Base-by-base conservation (phyloP, 257 asterid genomes). In the Rauvolfia tetraphylla region DNA sequence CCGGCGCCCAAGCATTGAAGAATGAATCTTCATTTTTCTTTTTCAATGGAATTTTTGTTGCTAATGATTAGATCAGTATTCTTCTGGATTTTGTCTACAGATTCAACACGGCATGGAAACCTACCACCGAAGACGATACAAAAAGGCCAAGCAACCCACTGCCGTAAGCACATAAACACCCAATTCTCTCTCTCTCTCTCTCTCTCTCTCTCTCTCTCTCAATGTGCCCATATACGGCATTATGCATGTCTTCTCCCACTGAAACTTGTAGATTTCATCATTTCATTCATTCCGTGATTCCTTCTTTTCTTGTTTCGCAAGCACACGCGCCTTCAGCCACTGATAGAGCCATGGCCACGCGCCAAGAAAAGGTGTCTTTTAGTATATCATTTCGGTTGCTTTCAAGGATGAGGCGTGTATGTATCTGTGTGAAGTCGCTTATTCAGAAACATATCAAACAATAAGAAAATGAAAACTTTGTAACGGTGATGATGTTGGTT, bases 61-160 rank as follows among this genome's bases (percentile, higher is more conserved):
- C 22, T 54, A 34, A 48, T 0, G 13, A 22, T 51, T 36, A 22
- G 48, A n/a, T 53, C 34, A 18, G 31, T 17, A 25, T 46, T 25
- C 39, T 22, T 53, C 11, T 13, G 13, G 9, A 0, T 63, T 15
- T 48, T 54, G 44, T n/a, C 22, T 51, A 23, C 92, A 88, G 91
- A 79, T 59, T 29, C 12, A 51, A 44, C 29, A 67, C 80, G 76
- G 63, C 74, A 87, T 87, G 86, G 96, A 90, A 82, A 90, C 96
- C 63, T 92, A 90, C 74, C 87, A 86, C 85, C 81, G 96, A 77
- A 88, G 87, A 86, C 85, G 92, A 78, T 81, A 84, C 78, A 85
- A 78, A 80, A 90, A 84, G 72, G 46, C 81, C 75, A 81, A 78
- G 61, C 84, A 85, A 67, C n/a, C 85, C 59, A 67, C 42, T 71